Percentiles rank a stretch among this genome's conserved stretches.
These are phyloP conservation scores for Linnemannia elongata DNA, from an alignment of 192 early-diverging fungal species.

Conservation along the genomic window DNA sequence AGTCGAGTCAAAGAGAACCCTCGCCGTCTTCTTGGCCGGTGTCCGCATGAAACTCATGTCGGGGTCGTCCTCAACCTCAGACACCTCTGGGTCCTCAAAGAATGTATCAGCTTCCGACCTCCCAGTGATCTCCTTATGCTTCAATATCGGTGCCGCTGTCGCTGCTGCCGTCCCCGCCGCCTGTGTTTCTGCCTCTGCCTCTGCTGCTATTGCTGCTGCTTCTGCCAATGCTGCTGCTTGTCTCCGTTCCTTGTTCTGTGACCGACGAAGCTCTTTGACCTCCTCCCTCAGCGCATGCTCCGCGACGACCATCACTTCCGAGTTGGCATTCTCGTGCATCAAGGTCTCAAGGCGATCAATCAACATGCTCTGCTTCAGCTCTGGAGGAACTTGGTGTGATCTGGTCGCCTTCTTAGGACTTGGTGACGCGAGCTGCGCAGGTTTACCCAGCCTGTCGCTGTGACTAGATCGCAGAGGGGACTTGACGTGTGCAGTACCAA, in stretches of 20 bases:
- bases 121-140: not conserved
- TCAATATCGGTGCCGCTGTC: not conserved
- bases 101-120: not conserved
- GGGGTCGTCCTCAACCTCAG: not conserved
- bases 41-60: slow-evolving; percentile 5
- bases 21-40: slow-evolving; percentile 17
- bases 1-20: not conserved
- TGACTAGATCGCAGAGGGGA: not conserved
- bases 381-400: not conserved
- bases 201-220: not conserved
- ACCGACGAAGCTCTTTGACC: slow-evolving; percentile 17
- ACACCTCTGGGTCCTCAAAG: not conserved
- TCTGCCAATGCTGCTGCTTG: slow-evolving; percentile 6
- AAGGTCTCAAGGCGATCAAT: slow-evolving; percentile 38
- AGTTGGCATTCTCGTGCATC: slow-evolving; percentile 43
- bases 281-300: slow-evolving; percentile 39
- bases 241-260: slow-evolving; percentile 39
- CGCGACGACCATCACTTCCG: slow-evolving; percentile 39
- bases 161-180: not conserved
- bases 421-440: slow-evolving; percentile 12
- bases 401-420: slow-evolving; percentile 11
- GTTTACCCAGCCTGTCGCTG: not conserved
- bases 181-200: not conserved
- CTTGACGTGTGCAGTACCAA: slow-evolving; percentile 4
- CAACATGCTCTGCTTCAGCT: slow-evolving; percentile 23